Percentiles rank a stretch among this genome's conserved stretches.
Evolutionary conservation across 306 rosid genomes (phyloP).

Genomic region (Comarum palustre): DNA sequence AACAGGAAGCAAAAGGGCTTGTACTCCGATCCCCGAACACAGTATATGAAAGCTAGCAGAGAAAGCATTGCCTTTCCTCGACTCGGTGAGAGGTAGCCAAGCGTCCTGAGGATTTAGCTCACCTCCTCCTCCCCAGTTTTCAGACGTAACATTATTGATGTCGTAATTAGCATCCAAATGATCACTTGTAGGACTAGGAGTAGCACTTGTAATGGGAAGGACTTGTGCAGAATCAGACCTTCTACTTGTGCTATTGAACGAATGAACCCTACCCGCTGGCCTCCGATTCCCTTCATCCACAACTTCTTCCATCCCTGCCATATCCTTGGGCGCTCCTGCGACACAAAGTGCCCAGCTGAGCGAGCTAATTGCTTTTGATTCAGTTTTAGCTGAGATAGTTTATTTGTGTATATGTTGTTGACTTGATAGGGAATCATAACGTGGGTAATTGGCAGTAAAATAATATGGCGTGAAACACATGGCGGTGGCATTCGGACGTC

Average conservation of each 20-base stretch:
- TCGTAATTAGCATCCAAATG: background rate
- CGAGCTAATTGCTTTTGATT: background rate
- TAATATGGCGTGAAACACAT: background rate
- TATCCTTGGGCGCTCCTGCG: background rate
- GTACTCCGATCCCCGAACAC: conserved; percentile 62
- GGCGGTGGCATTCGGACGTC: background rate
- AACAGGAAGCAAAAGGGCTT: conserved; percentile 60
- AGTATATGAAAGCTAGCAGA: conserved; percentile 61
- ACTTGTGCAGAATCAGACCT: background rate
- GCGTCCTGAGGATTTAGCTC: conserved; percentile 61
- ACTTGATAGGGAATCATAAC: background rate
- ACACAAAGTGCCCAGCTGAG: background rate
- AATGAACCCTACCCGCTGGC: background rate
- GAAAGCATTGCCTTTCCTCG: conserved; percentile 55
- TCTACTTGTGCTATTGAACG: background rate
- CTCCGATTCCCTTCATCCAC: background rate
- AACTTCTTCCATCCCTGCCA: conserved; percentile 7
- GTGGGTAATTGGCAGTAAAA: background rate
- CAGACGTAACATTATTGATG: conserved; percentile 1
- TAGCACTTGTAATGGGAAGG: conserved; percentile 2
- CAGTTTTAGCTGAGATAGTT: background rate
- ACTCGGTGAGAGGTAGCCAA: conserved; percentile 74
- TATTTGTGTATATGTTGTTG: background rate
- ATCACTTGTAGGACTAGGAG: background rate
- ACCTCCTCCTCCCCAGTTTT: background rate